phyloP scores from a whole-genome alignment of 2,329 filamentous ascomycete species.

The Penicillium occitanis region DNA sequence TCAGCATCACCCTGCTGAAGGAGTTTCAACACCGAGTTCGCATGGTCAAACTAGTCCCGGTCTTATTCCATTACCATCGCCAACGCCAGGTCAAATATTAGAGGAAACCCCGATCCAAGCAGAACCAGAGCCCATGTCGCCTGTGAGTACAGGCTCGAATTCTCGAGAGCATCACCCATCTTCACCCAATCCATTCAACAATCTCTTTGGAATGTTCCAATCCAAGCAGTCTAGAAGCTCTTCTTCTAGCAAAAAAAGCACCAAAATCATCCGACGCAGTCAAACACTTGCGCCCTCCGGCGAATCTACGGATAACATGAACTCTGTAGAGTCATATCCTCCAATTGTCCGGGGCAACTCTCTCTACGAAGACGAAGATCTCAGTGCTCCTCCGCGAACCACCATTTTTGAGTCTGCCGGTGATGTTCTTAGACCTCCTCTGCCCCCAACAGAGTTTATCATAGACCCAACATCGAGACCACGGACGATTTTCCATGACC shows the following conservation, averaged over 20 bases:
- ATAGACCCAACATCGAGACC: conserved; percentile 78
- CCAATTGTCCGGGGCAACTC: conserved; percentile 52
- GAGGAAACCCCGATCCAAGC: conserved; percentile 17
- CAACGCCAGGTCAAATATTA: conserved; percentile 26
- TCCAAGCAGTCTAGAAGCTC: conserved; percentile 53
- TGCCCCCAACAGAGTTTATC: conserved; percentile 78
- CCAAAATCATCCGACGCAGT: conserved; percentile 72
- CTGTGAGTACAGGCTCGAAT: conserved; percentile 16
- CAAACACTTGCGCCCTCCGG: conserved; percentile 62
- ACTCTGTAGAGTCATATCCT: conserved; percentile 20
- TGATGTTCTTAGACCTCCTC: conserved; percentile 84
- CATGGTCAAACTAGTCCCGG: background rate
- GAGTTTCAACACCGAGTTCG: background rate
- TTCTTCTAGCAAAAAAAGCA: conserved; percentile 42
- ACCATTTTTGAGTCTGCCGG: conserved; percentile 94
- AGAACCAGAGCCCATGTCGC: conserved; percentile 22
- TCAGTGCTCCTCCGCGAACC: conserved; percentile 78
- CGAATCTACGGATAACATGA: conserved; percentile 22
- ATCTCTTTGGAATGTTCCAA: conserved; percentile 73
- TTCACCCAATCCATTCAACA: conserved; percentile 54
- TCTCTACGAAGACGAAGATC: conserved; percentile 47
- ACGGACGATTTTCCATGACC: conserved; percentile 93
- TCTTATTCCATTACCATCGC: conserved; percentile 21
- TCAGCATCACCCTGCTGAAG: background rate
- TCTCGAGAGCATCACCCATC: conserved; percentile 24